These are phyloP conservation scores for Coccomyxa subellipsoidea DNA, from an alignment of 163 green algal species.

Conservation along the genomic window DNA sequence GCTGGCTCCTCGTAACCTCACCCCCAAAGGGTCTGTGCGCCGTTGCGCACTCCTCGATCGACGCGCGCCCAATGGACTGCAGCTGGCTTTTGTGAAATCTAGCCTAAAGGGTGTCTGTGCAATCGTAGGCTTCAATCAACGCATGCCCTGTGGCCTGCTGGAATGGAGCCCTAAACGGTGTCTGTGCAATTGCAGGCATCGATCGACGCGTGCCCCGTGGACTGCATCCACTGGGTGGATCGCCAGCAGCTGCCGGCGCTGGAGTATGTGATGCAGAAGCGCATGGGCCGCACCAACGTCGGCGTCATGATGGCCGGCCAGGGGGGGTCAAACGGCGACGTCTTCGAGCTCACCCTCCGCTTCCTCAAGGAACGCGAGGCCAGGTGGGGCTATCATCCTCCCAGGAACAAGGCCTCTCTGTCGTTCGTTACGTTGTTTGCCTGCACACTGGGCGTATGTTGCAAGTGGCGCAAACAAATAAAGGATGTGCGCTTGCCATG, in stretches of 20 bases:
- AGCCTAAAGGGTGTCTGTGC: too few species aligned
- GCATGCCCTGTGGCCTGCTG: neutral
- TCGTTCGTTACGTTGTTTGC: neutral
- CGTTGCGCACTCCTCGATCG: neutral
- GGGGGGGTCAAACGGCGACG: slow-evolving; percentile 15
- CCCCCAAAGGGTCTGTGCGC: too few species aligned
- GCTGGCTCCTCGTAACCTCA: too few species aligned
- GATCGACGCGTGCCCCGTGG: neutral
- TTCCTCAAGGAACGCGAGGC: slow-evolving; percentile 65
- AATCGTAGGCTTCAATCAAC: neutral
- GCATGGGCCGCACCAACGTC: slow-evolving; percentile 54
- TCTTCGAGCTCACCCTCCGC: slow-evolving; percentile 47
- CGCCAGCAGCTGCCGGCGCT: slow-evolving; percentile 72
- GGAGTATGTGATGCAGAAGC: slow-evolving; percentile 75
- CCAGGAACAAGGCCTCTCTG: too few species aligned
- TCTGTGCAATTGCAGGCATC: neutral
- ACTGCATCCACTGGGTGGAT: slow-evolving; percentile 43
- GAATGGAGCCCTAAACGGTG: too few species aligned
- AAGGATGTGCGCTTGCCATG: too few species aligned
- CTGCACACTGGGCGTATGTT: neutral
- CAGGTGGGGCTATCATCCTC: neutral
- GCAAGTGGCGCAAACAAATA: neutral
- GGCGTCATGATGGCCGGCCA: slow-evolving; percentile 78
- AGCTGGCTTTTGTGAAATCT: too few species aligned
- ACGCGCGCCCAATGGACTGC: too few species aligned